Evolutionary conservation across 352 stramenopile genomes (phyloP).

Genomic region (Saprolegnia diclina): DNA sequence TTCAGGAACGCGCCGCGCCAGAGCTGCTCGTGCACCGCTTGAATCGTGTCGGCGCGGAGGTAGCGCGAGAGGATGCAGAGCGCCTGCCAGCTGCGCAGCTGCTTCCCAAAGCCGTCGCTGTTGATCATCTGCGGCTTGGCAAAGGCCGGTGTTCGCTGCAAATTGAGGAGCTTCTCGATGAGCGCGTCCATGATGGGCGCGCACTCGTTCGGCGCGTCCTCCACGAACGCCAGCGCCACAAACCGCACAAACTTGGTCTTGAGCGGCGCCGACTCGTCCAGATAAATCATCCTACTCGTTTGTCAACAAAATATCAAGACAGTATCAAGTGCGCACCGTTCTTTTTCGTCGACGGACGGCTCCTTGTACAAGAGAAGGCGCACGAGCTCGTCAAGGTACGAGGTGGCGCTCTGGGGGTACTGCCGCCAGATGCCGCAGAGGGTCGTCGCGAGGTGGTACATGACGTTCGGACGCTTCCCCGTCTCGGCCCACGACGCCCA

Average conservation of each 20-base stretch:
- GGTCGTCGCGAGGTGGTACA: conserved; percentile 69
- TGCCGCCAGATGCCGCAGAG: conserved; percentile 62
- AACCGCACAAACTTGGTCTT: conserved; percentile 70
- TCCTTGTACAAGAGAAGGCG: conserved; percentile 69
- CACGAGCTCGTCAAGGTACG: conserved; percentile 64
- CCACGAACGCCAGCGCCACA: conserved; percentile 57
- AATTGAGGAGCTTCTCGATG: conserved; percentile 37
- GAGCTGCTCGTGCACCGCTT: conserved; percentile 35
- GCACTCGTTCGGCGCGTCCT: conserved; percentile 43
- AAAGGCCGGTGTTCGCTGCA: conserved; percentile 56
- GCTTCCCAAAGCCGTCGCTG: conserved; percentile 70
- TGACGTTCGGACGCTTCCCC: conserved; percentile 56
- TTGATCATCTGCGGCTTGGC: conserved; percentile 82
- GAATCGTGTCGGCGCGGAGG: conserved; percentile 32
- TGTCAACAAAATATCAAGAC: conserved; percentile 13
- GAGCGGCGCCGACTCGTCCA: not conserved
- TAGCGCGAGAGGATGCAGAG: conserved; percentile 64
- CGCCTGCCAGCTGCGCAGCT: conserved; percentile 73
- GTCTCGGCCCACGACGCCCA: conserved; percentile 49
- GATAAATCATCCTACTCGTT: conserved; percentile 31
- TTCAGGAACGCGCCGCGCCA: conserved; percentile 43
- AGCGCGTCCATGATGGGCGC: conserved; percentile 39
- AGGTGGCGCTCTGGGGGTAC: conserved; percentile 38
- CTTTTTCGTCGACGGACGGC: conserved; percentile 46
- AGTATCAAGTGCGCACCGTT: conserved; percentile 17